Evolutionary conservation across 805 yeast species (phyloP), one percentile per base, ranked within the genome.

Genomic region (Saccharomyces paradoxus): DNA sequence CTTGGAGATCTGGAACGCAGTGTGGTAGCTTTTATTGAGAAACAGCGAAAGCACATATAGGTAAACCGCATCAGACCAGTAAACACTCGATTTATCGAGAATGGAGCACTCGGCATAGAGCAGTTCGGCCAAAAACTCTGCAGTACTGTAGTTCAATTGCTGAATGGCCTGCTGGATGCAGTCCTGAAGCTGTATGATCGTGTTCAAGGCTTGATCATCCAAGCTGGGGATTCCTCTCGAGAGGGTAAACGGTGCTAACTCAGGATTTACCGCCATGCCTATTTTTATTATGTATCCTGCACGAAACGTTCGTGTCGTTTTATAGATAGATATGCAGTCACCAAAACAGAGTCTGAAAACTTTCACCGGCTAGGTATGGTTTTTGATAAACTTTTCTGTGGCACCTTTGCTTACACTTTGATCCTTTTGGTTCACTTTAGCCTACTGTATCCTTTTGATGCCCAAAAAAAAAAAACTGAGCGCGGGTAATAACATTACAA

Each of bases 71-170:
- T 84, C 88, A 5, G 78, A 67, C 57, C 81, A 78, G 41, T 64
- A 62, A 10, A 56, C 52, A 17, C 63, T 64, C 5, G 75, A 68
- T 17, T 51, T 57, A 10, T 58, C 63, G 44, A 59, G 50, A 7
- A 58, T 55, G 26, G 55, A 56, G 41, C 66, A 62, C n/a, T 81
- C 79, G 1, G 96, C 89, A 32, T 86, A 70, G 24, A 89, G 74
- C 59, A 96, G 76, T 67, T 94, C 98, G 17, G 90, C 82, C 4
- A 92, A 84, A 71, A 94, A 89, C 64, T 85, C 90, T 1, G 98
- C 97, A 28, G 91, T 86, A 13, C 63, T 67, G 48, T 58, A 58
- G 50, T 69, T 69, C 47, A 65, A 49, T 49, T 68, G 70, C 10
- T 56, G 53, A 7, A 69, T 58, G 1, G 66, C 60, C 24, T 58